phyloP scores from a whole-genome alignment of 1,284 basidiomycete genomes.

The Ganoderma lucidum region DNA sequence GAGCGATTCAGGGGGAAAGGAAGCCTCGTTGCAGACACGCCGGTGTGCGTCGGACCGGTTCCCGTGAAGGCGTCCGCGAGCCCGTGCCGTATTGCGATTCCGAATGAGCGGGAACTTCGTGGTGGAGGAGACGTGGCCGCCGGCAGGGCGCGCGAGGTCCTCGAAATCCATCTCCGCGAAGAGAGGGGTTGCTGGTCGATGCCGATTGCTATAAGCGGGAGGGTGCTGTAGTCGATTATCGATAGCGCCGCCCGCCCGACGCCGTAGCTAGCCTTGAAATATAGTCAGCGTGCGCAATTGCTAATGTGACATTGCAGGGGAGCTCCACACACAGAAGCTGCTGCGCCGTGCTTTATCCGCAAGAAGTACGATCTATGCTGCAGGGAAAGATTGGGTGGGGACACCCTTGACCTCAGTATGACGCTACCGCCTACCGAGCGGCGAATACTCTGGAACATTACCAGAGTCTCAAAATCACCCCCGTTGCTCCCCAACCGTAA shows the following conservation, averaged over 20 bases:
- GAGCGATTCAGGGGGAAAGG: conserved; percentile 19
- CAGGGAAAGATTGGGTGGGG: not conserved
- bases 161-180: conserved; percentile 26
- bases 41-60: conserved; percentile 25
- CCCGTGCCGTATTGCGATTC: conserved; percentile 19
- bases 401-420: conserved; percentile 22
- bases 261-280: not conserved
- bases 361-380: conserved; percentile 11
- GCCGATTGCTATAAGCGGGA: conserved; percentile 12
- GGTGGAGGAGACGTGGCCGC: conserved; percentile 5
- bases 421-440: not conserved
- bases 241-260: conserved; percentile 3
- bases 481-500: not conserved
- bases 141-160: conserved; percentile 1
- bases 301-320: not conserved
- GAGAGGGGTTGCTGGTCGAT: conserved; percentile 8
- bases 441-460: conserved; percentile 6
- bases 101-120: conserved; percentile 4
- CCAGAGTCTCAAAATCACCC: not conserved
- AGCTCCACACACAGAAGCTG: conserved; percentile 5
- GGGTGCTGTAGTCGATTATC: conserved; percentile 16
- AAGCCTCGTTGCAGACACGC: conserved; percentile 29
- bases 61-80: conserved; percentile 14
- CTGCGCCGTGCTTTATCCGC: conserved; percentile 13
- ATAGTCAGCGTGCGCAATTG: not conserved